Base-by-base conservation (phyloP, 768 basidiomycete genomes). In the Mycena maculata region DNA sequence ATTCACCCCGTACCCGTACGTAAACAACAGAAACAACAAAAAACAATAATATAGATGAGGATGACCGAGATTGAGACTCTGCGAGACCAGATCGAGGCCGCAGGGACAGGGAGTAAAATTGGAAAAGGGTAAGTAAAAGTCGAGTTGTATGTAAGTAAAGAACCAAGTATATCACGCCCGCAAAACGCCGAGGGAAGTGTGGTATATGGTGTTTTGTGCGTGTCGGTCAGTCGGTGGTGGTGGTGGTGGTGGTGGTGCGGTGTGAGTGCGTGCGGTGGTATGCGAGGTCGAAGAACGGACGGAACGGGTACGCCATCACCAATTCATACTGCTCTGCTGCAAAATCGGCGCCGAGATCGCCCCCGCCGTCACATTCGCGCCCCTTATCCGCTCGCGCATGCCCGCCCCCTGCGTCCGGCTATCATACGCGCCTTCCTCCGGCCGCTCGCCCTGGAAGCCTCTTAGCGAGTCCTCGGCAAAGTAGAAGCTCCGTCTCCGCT, bases 391-490 rank as follows among this genome's bases (percentile, higher is more conserved):
- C n/a, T n/a, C n/a, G n/a, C 91, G 87, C 61, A 83, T 84, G 84
- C 86, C 85, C n/a, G 22, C 36, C 36, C 47, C 36, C 10, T 2
- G 36, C 20, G 69, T 68, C 47, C 73, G 76, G 57, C 78, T 77
- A 65, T 78, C 80, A 62, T 76, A 80, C 69, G 79, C 75, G 15
- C 76, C 77, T 47, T 84, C 80, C 50, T 80, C 82, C 41, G 69
- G 70, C 58, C 70, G 78, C 60, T 71, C 76, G 33, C 79, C 77
- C 72, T 86, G 83, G 75, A 76, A 88, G 16, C 89, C 89, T 42
- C 91, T 81, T 76, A 95, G 76, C 68, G 89, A 91, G 75, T 95
- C 93, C 80, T 94, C 94, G 4, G 93, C 93, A 74, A 88, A 95
- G 78, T 94, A 95, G 82, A 94, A 95, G 68, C 90, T 92, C 64